Evolutionary conservation across 352 stramenopile species (phyloP).

Genomic region (Pythium utonaiense): DNA sequence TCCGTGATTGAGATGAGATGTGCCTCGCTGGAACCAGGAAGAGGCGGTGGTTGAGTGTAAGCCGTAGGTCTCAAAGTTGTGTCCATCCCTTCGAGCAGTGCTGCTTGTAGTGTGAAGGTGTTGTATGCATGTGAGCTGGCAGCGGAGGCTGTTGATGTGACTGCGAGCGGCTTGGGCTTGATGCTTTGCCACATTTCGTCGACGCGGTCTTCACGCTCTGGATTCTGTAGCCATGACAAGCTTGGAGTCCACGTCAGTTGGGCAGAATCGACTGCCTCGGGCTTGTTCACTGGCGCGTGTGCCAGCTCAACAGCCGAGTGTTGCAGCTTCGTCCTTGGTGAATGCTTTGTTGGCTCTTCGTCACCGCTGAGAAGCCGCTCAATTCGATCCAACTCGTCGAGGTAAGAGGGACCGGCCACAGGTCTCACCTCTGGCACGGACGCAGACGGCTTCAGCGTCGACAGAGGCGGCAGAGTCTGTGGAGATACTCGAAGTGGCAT

Average conservation of each 20-base stretch:
- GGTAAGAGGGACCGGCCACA: constrained; percentile 23
- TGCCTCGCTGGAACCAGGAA: too few relatives aligned
- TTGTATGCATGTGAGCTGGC: constrained; percentile 32
- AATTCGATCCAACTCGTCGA: constrained; percentile 52
- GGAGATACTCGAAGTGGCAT: background rate
- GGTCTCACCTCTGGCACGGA: background rate
- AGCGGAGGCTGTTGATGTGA: background rate
- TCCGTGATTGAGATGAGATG: constrained; percentile 35
- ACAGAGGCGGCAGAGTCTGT: background rate
- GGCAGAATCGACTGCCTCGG: too few relatives aligned
- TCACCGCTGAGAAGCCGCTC: constrained; percentile 39
- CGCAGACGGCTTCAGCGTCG: background rate
- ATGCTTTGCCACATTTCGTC: constrained; percentile 66
- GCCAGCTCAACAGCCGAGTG: too few relatives aligned
- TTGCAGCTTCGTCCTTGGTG: too few relatives aligned
- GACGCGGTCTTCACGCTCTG: constrained; percentile 26
- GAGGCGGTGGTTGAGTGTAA: too few relatives aligned
- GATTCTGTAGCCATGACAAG: constrained; percentile 10
- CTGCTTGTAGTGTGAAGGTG: constrained; percentile 30
- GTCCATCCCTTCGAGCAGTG: constrained; percentile 3
- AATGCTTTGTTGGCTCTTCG: background rate
- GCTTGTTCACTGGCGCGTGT: too few relatives aligned
- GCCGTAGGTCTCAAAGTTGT: background rate
- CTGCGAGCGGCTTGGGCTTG: constrained; percentile 28
- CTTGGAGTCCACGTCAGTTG: background rate